Conservation (phyloP, 148 eudicot genomes). For the Vaccinium macrocarpon region DNA sequence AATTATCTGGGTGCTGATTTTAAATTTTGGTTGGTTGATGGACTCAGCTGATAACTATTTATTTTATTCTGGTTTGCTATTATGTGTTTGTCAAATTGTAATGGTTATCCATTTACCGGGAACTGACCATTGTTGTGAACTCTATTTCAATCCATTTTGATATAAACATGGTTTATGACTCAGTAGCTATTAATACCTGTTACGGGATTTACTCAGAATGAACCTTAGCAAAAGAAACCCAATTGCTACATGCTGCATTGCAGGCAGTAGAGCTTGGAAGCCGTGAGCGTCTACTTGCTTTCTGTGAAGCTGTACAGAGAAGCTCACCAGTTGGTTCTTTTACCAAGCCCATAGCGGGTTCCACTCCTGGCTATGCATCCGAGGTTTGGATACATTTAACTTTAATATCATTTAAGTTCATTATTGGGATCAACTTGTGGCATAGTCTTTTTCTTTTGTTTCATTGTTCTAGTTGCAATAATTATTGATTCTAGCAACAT, state of each 20-base stretch:
- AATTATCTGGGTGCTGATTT: not conserved
- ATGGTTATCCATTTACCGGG: not conserved
- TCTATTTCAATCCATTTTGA: not conserved
- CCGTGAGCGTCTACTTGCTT: conserved; percentile 77
- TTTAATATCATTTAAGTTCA: not conserved
- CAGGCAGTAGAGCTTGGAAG: conserved; percentile 92
- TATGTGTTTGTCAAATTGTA: not conserved
- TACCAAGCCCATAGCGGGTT: conserved; percentile 79
- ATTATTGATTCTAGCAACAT: not conserved
- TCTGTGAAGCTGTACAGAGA: conserved; percentile 95
- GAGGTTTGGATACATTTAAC: conserved; percentile 51
- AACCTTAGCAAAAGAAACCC: not conserved
- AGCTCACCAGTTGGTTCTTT: conserved; percentile 90
- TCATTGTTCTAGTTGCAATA: not conserved
- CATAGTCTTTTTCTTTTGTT: not conserved
- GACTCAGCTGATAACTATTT: not conserved
- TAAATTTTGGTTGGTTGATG: not conserved
- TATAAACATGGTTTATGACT: not conserved
- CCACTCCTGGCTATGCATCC: conserved; percentile 92
- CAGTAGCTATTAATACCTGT: not conserved
- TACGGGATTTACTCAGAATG: not conserved
- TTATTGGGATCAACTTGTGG: not conserved
- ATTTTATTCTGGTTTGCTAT: not conserved
- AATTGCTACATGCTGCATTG: conserved; percentile 4
- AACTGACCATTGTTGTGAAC: not conserved